These are phyloP conservation scores for Elaeagnus macrophylla DNA, from an alignment of 306 rosid genomes.

Conservation along the genomic window DNA sequence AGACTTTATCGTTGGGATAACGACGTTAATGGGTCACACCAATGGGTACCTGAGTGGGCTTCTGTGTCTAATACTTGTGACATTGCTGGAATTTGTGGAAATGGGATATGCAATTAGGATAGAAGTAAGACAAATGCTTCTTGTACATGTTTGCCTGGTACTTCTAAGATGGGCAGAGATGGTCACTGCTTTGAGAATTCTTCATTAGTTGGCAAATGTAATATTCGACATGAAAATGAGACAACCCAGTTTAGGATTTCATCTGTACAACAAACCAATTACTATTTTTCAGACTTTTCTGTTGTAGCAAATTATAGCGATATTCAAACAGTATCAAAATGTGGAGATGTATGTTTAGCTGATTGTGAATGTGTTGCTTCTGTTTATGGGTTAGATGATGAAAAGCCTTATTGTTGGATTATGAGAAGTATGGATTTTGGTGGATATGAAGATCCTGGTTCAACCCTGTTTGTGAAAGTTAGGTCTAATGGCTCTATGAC, in stretches of 20 bases:
- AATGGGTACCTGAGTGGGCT: slow-evolving; percentile 95
- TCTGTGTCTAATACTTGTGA: slow-evolving; percentile 84
- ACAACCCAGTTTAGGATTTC: slow-evolving; percentile 46
- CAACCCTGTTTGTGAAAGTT: slow-evolving; percentile 74
- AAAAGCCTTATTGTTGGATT: slow-evolving; percentile 79
- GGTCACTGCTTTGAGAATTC: slow-evolving; percentile 68
- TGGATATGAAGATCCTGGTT: slow-evolving; percentile 76
- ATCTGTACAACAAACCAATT: slow-evolving; percentile 63
- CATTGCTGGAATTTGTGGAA: slow-evolving; percentile 89
- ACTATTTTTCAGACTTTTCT: slow-evolving; percentile 63
- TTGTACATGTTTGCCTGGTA: slow-evolving; percentile 79
- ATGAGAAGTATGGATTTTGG: slow-evolving; percentile 74
- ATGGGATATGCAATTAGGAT: slow-evolving; percentile 69
- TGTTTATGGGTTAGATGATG: slow-evolving; percentile 72
- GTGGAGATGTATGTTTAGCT: slow-evolving; percentile 79
- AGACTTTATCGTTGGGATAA: slow-evolving; percentile 74
- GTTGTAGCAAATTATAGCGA: slow-evolving; percentile 82
- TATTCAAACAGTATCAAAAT: slow-evolving; percentile 43
- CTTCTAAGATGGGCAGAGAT: slow-evolving; percentile 37
- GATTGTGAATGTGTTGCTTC: slow-evolving; percentile 92
- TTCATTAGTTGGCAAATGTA: slow-evolving; percentile 53
- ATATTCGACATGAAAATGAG: slow-evolving; percentile 23
- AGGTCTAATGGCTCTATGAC: slow-evolving; percentile 42
- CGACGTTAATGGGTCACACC: slow-evolving; percentile 70
- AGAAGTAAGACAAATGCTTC: slow-evolving; percentile 58